These are phyloP conservation scores for Cyberlindnera galapagoensis DNA, from an alignment of 805 yeast species.

Conservation along the genomic window DNA sequence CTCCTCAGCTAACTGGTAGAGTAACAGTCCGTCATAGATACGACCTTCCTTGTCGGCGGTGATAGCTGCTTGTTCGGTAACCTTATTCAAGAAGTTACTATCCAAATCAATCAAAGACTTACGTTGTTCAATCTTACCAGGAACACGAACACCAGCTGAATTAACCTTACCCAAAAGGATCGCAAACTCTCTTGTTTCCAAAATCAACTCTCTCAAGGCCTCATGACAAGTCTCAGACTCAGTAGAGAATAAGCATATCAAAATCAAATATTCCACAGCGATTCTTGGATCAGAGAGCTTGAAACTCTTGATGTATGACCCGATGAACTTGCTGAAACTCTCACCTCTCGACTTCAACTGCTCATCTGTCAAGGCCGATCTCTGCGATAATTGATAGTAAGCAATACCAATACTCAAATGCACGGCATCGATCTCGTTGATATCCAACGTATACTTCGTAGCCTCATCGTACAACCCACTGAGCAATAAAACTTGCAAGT, in stretches of 20 bases:
- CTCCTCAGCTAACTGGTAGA: slow-evolving; percentile 86
- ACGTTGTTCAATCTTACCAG: slow-evolving; percentile 81
- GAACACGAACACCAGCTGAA: slow-evolving; percentile 67
- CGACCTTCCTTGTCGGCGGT: slow-evolving; percentile 91
- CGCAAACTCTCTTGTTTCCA: slow-evolving; percentile 80
- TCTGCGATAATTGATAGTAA: slow-evolving; percentile 62
- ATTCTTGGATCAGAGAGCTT: slow-evolving; percentile 81
- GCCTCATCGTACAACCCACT: slow-evolving; percentile 82
- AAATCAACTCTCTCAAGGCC: slow-evolving; percentile 74
- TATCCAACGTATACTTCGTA: slow-evolving; percentile 51
- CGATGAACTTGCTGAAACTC: slow-evolving; percentile 60
- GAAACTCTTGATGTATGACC: slow-evolving; percentile 77
- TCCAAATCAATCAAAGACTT: slow-evolving; percentile 58
- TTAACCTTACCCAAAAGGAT: slow-evolving; percentile 78
- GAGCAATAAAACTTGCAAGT: slow-evolving; percentile 65
- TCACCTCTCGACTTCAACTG: slow-evolving; percentile 28
- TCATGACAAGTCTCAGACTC: slow-evolving; percentile 63
- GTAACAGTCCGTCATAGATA: slow-evolving; percentile 71
- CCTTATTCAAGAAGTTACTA: slow-evolving; percentile 55
- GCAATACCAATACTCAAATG: slow-evolving; percentile 81
- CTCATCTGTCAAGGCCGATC: slow-evolving; percentile 27
- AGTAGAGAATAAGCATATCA: slow-evolving; percentile 50
- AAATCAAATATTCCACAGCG: slow-evolving; percentile 82
- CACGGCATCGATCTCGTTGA: slow-evolving; percentile 78
- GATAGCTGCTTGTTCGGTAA: slow-evolving; percentile 79